phyloP scores from a whole-genome alignment of 2,329 filamentous ascomycete genomes.

The Bipolaris sorokiniana region DNA sequence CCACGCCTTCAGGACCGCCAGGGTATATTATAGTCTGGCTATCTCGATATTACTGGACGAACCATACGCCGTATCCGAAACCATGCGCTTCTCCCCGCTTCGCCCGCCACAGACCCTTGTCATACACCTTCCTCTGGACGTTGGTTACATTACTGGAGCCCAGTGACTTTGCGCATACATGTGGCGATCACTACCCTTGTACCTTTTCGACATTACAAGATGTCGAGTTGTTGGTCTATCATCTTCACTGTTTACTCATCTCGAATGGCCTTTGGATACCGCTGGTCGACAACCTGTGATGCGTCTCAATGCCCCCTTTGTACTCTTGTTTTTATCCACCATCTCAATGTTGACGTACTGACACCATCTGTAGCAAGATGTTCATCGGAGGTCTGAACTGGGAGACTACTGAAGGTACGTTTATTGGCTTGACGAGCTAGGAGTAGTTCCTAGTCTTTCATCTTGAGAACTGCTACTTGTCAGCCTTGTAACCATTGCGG shows the following conservation, averaged over 20 bases:
- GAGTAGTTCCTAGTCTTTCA: neutral
- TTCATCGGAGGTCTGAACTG: conserved; percentile 98
- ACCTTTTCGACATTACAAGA: neutral
- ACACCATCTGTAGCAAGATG: conserved; percentile 77
- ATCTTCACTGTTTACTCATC: neutral
- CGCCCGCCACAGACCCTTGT: neutral
- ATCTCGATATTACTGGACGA: neutral
- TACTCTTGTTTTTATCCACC: neutral
- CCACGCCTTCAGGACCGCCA: neutral
- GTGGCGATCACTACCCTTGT: neutral
- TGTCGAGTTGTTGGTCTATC: neutral
- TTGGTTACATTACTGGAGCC: neutral
- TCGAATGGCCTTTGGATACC: neutral
- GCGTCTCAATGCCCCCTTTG: conserved; percentile 12
- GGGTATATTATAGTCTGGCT: neutral
- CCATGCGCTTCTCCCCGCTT: neutral
- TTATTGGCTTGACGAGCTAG: neutral
- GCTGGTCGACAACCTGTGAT: conserved; percentile 12
- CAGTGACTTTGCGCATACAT: neutral
- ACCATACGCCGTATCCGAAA: neutral
- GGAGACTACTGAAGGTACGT: conserved; percentile 97
- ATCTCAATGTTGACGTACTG: conserved; percentile 16
- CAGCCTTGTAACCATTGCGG: neutral
- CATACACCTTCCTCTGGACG: neutral
- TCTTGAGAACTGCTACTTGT: neutral